Base-by-base conservation (phyloP, 176 grass and related monocot genomes). In the Cenchrus purpureus region DNA sequence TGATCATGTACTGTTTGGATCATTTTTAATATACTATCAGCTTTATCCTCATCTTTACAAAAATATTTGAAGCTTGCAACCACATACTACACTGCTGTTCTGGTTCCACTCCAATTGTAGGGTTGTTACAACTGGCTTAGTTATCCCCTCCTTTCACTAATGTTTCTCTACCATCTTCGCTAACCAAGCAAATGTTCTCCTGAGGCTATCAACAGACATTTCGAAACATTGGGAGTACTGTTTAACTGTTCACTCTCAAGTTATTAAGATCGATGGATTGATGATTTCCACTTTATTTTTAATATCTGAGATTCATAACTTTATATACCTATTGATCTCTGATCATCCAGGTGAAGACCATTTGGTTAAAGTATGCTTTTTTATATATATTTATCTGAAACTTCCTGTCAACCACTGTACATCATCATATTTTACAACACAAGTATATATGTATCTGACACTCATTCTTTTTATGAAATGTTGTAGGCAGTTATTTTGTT, bases 401-500 rank as follows among this genome's bases (percentile, higher is more conserved):
- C n/a, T n/a, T n/a, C n/a, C n/a, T n/a, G n/a, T n/a, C n/a, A n/a
- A n/a, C 10, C 11, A 17, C 1, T 45, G 52, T 31, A 56, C 82
- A 64, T 83, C 58, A 80, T 73, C 51, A 48, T 53, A 77, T 86
- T 71, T 20, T 51, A 45, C 3, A 80, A 85, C 50, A 29, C 61
- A 76, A 62, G n/a, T 63, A 57, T 86, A 44, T 83, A 19, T 29
- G 19, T 83, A 70, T 68, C 45, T 88, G 16, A n/a, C n/a, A n/a
- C n/a, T n/a, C n/a, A n/a, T n/a, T n/a, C n/a, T n/a, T n/a, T n/a
- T n/a, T n/a, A n/a, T n/a, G n/a, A n/a, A 68, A 34, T 78, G 57
- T 70, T 83, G 71, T 34, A 98, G 97, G 97, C 86, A 77, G 88
- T 98, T 86, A 98, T 98, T 88, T 98, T 94, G 91, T 98, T 82